phyloP scores from a whole-genome alignment of 176 grass and related monocot genomes.

The Ampelocalamus luodianensis region DNA sequence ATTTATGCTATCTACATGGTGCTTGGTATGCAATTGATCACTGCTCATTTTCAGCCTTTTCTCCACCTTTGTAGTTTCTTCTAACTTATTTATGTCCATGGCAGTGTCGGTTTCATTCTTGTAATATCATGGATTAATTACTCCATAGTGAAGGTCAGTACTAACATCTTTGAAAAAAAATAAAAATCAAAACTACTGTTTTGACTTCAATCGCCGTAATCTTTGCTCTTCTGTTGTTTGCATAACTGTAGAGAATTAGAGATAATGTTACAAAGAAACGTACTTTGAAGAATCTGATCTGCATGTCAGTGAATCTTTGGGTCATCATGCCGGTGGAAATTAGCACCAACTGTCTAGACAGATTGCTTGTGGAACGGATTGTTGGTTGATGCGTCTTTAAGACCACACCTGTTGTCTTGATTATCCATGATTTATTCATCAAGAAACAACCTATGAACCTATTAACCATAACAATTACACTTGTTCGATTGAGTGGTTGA shows the following conservation, averaged over 20 bases:
- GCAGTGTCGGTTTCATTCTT: conserved; percentile 84
- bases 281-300: neutral
- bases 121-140: conserved; percentile 72
- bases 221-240: neutral
- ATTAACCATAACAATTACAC: neutral
- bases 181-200: neutral
- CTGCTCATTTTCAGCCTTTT: neutral
- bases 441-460: no score
- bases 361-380: no score
- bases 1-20: conserved; percentile 88
- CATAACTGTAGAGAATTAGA: neutral
- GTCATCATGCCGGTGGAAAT: neutral
- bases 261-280: neutral
- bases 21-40: conserved; percentile 66
- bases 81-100: conserved; percentile 41
- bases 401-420: no score
- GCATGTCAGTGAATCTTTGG: neutral
- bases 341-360: no score
- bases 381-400: no score
- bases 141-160: conserved; percentile 76
- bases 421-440: no score
- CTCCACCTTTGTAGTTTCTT: neutral
- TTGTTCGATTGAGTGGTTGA: neutral
- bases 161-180: neutral
- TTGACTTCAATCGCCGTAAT: neutral